Conservation (phyloP, 2,329 filamentous ascomycete species). For the Colletotrichum lentis region DNA sequence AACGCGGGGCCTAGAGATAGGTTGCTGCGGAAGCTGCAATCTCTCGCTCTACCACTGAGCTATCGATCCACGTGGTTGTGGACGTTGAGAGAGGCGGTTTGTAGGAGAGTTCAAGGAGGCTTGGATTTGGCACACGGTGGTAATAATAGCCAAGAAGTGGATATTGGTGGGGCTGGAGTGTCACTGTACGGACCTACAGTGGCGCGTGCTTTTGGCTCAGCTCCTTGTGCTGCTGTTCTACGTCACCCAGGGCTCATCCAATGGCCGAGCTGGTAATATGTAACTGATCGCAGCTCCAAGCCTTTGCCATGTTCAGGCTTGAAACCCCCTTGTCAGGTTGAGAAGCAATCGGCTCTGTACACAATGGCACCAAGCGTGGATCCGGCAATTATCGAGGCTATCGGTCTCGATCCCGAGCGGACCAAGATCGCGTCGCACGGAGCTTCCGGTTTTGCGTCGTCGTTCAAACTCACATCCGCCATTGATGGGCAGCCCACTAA, state of each 20-base stretch:
- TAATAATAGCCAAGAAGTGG: neutral
- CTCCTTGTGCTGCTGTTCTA: conserved; percentile 17
- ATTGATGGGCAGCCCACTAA: conserved; percentile 58
- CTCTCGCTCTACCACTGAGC: conserved; percentile 39
- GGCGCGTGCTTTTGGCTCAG: neutral
- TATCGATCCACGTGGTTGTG: conserved; percentile 32
- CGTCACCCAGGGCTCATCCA: conserved; percentile 33
- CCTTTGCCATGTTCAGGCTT: neutral
- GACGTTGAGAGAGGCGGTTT: rapidly evolving
- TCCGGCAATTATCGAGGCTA: conserved; percentile 66
- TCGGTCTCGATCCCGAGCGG: conserved; percentile 63
- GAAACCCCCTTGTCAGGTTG: neutral
- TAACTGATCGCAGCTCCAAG: neutral
- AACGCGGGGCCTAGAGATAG: conserved; percentile 38
- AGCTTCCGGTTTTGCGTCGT: conserved; percentile 73
- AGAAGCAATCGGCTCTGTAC: too few species aligned
- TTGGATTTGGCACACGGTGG: conserved; percentile 15
- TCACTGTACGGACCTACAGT: neutral
- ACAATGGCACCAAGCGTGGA: conserved; percentile 59
- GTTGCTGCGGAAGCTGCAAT: conserved; percentile 21
- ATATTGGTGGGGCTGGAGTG: conserved; percentile 20
- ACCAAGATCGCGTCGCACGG: conserved; percentile 68
- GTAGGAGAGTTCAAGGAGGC: neutral
- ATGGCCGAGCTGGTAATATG: conserved; percentile 1
- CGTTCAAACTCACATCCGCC: conserved; percentile 63